Evolutionary conservation across 2,329 filamentous ascomycete genomes (phyloP), one percentile per base, ranked within the genome.

Genomic region (Zasmidium angulare): DNA sequence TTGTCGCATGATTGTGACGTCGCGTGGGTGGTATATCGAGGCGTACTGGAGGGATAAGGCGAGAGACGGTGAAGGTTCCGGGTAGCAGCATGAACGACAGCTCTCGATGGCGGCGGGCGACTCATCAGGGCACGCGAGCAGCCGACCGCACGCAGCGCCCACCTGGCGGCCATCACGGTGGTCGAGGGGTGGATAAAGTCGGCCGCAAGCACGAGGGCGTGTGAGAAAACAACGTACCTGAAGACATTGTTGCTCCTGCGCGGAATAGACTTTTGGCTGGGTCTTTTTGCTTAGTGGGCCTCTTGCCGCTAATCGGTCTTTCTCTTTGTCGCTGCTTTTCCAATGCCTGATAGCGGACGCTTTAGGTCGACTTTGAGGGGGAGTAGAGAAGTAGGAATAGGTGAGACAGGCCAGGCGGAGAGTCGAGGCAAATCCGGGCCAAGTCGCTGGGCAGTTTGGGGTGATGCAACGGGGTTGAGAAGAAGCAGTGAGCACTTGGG

Each of bases 131-230:
- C 48, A 50, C 17, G 48, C 48, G 48, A 50, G 48, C 48, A 14
- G 22, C 48, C 48, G 36, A 46, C 22, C 29, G 23, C 31, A 46
- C 51, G 51, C 51, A 53, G 31, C 12, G 51, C 51, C 51, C 21
- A 36, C 31, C 51, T 53, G 51, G 36, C 36, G 51, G n/a, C 51
- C 51, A 53, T 53, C 51, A 53, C 51, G 51, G 51, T 53, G 26
- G 26, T 53, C 31, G 31, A 21, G n/a, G n/a, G 26, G 31, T n/a
- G 22, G 12, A 20, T 6, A 36, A 46, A 22, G 19, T 12, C 26
- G 26, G 4, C 26, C 26, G 26, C 26, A 11, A 29, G 26, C 6
- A 29, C 26, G 36, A 21, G n/a, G 19, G 2, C 24, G 10, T 19
- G 36, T 17, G 19, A 19, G 12, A 19, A n/a, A 14, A 19, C 26